Base-by-base conservation (phyloP, 1,284 basidiomycete genomes). In the Malassezia furfur region DNA sequence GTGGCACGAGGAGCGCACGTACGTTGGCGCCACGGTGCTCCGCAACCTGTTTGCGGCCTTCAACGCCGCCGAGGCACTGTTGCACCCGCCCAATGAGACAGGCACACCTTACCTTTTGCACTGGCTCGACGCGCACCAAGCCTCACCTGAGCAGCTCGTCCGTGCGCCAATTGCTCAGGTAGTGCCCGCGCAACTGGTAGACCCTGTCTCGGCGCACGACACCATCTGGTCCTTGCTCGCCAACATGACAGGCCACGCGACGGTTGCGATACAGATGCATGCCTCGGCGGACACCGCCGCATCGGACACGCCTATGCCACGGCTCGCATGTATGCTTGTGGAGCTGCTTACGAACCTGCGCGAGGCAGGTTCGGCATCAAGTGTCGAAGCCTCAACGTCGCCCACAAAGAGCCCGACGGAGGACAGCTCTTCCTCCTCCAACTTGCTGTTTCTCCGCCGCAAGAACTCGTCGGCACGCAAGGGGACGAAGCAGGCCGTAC, bases 41-140 rank as follows among this genome's bases (percentile, higher is more conserved):
- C 70, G 68, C 25, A 70, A 68, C 22, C 61, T 76, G 10, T 75
- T 76, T 48, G 61, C 66, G 56, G 57, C 60, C n/a, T 61, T 67
- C 57, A 63, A 54, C 19, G 48, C 64, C 2, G 66, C 65, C 1
- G 75, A 76, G 50, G 52, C 58, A 40, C n/a, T 60, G 45, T 40
- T 68, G 50, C 70, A 72, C 6, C 11, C 30, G 0, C 37, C 19
- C 14, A 11, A 28, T 21, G 22, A 15, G 8, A 21, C 35, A 11
- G 45, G 51, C 21, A 21, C 19, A 12, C 55, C 50, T 4, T 36
- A 32, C 7, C 34, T 57, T 15, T 6, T 48, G 7, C 19, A 6
- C 5, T 15, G 11, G 32, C 22, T 48, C 7, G 21, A 22, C 5
- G 11, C 21, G 21, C 8, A 9, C 10, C 15, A 38, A 10, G 34